Base-by-base conservation (phyloP, 225 moss, liverwort and hornwort species). In the Pseudoscleropodium purum region DNA sequence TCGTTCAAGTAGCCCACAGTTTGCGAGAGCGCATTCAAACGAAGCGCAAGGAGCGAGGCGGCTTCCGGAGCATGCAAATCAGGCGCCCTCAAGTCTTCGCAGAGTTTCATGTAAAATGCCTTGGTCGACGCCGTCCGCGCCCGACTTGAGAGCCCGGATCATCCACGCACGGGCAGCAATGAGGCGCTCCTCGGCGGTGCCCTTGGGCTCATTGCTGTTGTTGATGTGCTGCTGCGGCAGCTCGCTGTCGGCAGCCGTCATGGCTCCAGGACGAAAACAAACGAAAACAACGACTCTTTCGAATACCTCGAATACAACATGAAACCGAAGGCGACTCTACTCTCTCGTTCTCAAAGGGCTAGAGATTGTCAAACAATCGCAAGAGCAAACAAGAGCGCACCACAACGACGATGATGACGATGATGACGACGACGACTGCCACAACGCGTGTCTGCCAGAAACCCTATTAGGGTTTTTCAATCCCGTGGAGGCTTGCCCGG, bases 1-100 rank as follows among this genome's bases (percentile, higher is more conserved):
- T 97, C 96, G 69, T 95, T 93, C 90, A 99, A 87, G 84, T 91
- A 96, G 37, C 95, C 96, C 36, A 97, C 99, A 51, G 93, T 92
- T 84, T 97, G 96, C 31, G 97, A 93, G 19, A 97, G 92, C 21
- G 93, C 97, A 75, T 83, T 97, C 54, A 99, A 75, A 11, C 97
- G 94, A 82, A 97, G 91, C 6, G 92, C 85, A 64, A 95, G 89
- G 11, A 91, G 86, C 21, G 92, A 41, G 83, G 96, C 92, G 62
- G 92, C 94, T 29, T 95, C 88, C 45, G 84, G 91, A 7, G 95
- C 87, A 63, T 97, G 96, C 67, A 96, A 70, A 10, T 86, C 79
- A 26, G 96, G 94, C 59, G 94, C 94, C 54, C 94, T 93, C 45
- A 99, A 79, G 85, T 95, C 94, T n/a, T 88, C 93, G 81, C 97